Evolutionary conservation across 139 green algal genomes (phyloP).

Genomic region (Volvox africanus): DNA sequence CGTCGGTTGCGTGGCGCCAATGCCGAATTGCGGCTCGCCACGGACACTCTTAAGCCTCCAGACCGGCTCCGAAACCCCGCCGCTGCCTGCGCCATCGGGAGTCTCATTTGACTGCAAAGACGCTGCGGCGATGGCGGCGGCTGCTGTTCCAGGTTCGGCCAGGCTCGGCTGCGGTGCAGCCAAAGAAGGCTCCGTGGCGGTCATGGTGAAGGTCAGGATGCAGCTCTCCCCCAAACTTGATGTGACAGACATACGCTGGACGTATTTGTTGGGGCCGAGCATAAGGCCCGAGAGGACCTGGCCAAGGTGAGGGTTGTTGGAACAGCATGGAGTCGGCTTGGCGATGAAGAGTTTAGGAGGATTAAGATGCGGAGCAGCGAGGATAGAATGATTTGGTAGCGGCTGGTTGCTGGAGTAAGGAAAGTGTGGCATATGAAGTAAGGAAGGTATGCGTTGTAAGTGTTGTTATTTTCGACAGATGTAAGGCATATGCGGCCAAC

Average conservation of each 20-base stretch:
- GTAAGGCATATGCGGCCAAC: no score
- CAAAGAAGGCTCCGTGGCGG: background rate
- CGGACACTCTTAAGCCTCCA: slow-evolving; percentile 34
- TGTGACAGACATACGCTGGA: slow-evolving; percentile 47
- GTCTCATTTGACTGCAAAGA: no score
- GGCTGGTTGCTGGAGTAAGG: background rate
- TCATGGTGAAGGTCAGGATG: slow-evolving; percentile 61
- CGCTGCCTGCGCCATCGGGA: no score
- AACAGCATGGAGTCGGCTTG: background rate
- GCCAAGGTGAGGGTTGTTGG: no score
- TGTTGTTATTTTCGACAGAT: no score
- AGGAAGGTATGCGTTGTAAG: no score
- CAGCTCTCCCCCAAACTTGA: slow-evolving; percentile 43
- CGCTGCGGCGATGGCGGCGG: no score
- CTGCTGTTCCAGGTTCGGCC: background rate
- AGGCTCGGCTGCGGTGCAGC: background rate
- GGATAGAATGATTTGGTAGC: background rate
- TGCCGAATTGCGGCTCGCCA: slow-evolving; percentile 15
- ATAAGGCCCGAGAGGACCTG: slow-evolving; percentile 52
- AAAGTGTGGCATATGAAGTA: background rate
- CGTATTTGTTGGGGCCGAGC: slow-evolving; percentile 39
- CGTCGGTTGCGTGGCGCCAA: background rate
- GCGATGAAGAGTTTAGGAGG: background rate
- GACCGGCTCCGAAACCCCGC: slow-evolving; percentile 4
- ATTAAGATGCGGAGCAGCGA: background rate